Evolutionary conservation across 768 basidiomycete species (phyloP), one percentile per base, ranked within the genome.

Genomic region (Calocera viscosa): DNA sequence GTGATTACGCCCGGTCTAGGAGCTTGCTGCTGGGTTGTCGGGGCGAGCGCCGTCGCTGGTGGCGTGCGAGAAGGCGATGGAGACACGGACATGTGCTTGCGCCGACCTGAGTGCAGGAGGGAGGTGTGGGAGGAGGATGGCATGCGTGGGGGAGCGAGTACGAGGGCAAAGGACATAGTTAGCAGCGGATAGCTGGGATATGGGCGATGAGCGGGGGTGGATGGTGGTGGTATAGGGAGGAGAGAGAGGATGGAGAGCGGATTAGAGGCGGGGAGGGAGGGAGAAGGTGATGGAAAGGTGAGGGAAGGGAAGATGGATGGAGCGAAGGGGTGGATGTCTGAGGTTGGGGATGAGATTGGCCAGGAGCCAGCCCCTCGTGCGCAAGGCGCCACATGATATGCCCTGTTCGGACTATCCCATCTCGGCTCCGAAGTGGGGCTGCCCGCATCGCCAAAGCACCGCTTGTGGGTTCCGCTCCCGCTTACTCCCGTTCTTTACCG

Each of bases 81-180:
- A 10, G 53, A 60, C 5, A 19, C 26, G 7, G 53, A 60, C 53
- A 60, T 60, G 30, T 60, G 53, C 16, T 26, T 60, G 53, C 53
- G 53, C 30, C 53, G 2, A 8, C 16, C 10, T 60, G 26, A 5
- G 53, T 47, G 43, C 24, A 47, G 19, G 43, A 47, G 8, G 43
- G 43, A 19, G 43, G 7, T 47, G 53, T 60, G 24, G 30, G 53
- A 16, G 24, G 53, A 28, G 53, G 53, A 60, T 16, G 53, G 53
- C 43, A 47, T 47, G 43, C 43, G 43, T 47, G 53, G 53, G 10
- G 53, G 53, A 28, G 53, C 26, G 53, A 60, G 53, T 60, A 60
- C 53, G 53, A 60, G 53, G 5, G 53, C 53, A 32, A 60, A 60
- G 11, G 53, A 60, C 53, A 60, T 60, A 32, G 53, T 60, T 60